Percentiles rank a stretch among this genome's conserved stretches.
phyloP scores from a whole-genome alignment of 1,139 yeast species.

The Diutina siamensis region DNA sequence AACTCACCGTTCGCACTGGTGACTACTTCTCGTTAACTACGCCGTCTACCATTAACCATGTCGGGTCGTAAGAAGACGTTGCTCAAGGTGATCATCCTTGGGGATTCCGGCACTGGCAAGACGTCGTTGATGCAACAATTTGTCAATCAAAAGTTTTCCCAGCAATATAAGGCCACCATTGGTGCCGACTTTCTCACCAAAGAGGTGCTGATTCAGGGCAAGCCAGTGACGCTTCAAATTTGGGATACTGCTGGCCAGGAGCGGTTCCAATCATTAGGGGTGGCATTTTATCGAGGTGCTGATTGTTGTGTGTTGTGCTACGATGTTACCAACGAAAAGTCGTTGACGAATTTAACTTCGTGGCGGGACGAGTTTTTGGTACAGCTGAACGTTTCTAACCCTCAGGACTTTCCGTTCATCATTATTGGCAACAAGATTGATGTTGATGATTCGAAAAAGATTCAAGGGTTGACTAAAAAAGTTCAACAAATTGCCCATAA shows the following conservation, averaged over 20 bases:
- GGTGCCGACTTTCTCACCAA: conserved; percentile 53
- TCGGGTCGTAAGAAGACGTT: conserved; percentile 79
- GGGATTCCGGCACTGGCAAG: conserved; percentile 97
- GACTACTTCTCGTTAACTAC: neutral
- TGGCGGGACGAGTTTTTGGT: conserved; percentile 96
- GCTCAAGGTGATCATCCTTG: conserved; percentile 86
- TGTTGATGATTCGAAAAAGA: conserved; percentile 82
- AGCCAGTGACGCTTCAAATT: conserved; percentile 72
- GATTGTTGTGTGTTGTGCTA: conserved; percentile 95
- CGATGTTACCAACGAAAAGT: conserved; percentile 88
- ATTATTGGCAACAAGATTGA: conserved; percentile 92
- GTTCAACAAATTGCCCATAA: conserved; percentile 75
- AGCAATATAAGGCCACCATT: conserved; percentile 92
- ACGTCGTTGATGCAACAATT: conserved; percentile 94
- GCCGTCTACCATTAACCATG: conserved; percentile 25
- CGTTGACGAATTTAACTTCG: conserved; percentile 76
- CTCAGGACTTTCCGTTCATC: conserved; percentile 91
- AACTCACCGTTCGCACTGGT: neutral
- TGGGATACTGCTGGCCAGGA: conserved; percentile 99
- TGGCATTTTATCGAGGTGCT: conserved; percentile 95
- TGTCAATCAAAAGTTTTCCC: conserved; percentile 88
- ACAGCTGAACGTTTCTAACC: conserved; percentile 87
- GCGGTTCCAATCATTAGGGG: conserved; percentile 91
- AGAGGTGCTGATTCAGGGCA: conserved; percentile 74
- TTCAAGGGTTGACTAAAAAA: conserved; percentile 64